Evolutionary conservation across 139 green algal genomes (phyloP), one percentile per base, ranked within the genome.

Genomic region (Tetradesmus obliquus): DNA sequence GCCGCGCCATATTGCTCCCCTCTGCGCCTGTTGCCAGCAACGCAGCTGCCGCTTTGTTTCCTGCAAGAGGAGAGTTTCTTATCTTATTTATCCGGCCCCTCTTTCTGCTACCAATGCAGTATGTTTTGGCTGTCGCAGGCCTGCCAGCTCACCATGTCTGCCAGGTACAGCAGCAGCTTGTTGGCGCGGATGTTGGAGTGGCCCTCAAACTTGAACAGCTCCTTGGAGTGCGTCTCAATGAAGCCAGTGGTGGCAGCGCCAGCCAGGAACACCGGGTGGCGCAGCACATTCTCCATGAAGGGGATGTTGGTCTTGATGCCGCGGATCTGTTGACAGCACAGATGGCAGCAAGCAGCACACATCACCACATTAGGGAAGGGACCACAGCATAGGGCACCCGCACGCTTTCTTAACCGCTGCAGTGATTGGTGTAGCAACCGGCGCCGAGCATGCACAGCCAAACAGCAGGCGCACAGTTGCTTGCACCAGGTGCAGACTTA

Each of bases 241-340:
- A 98, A 98, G 20, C 93, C 94, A 17, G 97, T 98, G 87, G 95
- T 95, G 8, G 96, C 94, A 9, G 94, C 89, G 55, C 96, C 97
- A 0, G 55, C 32, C 60, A 98, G 91, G 89, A 99, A 99, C 81
- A 98, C 97, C 2, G 97, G 96, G 93, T 98, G 96, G 51, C 94
- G 90, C 89, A 99, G 92, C 58, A 99, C 97, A 92, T 99, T 98
- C 89, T 97, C 94, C 88, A 99, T 94, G 93, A 99, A 99, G n/a
- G 94, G 84, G 71, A 99, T 97, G 95, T 99, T 99, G 93, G 98
- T 99, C 94, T 98, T 99, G 85, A 99, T 95, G n/a, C 98, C 98
- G 69, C 97, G 95, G 32, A 99, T 89, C 90, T 95, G 92, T 7
- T 57, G 69, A 9, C 6, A 57, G 6, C 22, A 80, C 10, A 13